Conservation (phyloP, 495 filamentous ascomycete species). For the Apodospora peruviana region DNA sequence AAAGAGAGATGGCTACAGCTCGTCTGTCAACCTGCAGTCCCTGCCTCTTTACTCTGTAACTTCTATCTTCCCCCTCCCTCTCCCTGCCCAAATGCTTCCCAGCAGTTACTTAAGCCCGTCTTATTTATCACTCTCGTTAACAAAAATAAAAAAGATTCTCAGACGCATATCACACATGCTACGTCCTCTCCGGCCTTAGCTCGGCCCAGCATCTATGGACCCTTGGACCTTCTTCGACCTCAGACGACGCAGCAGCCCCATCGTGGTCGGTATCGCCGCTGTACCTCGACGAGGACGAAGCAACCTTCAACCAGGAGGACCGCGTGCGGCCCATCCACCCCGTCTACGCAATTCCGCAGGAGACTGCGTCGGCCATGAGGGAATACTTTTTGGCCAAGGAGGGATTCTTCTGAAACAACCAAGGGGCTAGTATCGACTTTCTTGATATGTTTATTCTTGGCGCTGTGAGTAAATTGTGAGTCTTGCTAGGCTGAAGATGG, state of each 20-base stretch:
- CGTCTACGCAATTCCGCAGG: constrained; percentile 76
- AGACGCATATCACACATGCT: constrained; percentile 90
- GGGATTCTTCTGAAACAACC: constrained; percentile 37
- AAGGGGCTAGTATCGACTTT: too few relatives aligned
- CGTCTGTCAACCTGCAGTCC: too few relatives aligned
- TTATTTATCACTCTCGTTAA: not conserved
- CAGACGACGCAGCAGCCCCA: constrained; percentile 7
- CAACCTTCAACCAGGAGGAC: constrained; percentile 47
- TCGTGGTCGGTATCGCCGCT: constrained; percentile 54
- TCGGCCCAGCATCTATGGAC: constrained; percentile 71
- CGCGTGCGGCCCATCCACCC: constrained; percentile 64
- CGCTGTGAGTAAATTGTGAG: too few relatives aligned
- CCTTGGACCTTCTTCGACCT: constrained; percentile 37
- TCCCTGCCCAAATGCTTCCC: constrained; percentile 1
- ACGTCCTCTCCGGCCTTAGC: constrained; percentile 81
- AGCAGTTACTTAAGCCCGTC: not conserved
- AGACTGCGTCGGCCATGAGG: constrained; percentile 57
- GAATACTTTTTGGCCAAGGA: constrained; percentile 55
- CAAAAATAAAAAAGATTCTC: constrained; percentile 45
- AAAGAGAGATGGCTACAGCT: too few relatives aligned
- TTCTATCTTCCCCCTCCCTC: not conserved
- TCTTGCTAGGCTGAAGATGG: too few relatives aligned
- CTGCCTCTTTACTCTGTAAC: constrained; percentile 3
- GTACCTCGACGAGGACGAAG: constrained; percentile 39
- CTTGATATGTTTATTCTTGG: too few relatives aligned